Conservation (phyloP, 305 asterid species). For the Rubia tinctorum region DNA sequence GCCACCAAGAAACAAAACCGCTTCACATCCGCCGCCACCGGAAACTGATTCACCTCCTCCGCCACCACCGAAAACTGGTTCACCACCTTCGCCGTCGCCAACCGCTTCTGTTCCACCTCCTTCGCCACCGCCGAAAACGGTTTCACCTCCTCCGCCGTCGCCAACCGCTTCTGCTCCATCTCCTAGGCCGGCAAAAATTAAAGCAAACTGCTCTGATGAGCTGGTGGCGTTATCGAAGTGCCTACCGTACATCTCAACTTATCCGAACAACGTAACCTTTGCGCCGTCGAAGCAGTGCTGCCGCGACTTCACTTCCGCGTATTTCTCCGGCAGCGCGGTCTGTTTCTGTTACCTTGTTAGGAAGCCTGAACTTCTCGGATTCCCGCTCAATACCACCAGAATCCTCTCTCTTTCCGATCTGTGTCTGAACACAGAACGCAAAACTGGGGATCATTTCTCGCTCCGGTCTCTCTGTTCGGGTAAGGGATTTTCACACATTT, state of each 20-base stretch:
- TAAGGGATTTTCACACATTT: conserved; percentile 17
- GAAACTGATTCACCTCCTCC: conserved; percentile 3
- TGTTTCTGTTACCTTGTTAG: conserved; percentile 66
- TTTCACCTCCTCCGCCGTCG: not conserved
- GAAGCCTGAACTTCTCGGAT: conserved; percentile 58
- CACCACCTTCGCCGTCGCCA: conserved; percentile 5
- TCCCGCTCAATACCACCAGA: conserved; percentile 52
- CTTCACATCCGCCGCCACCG: not conserved
- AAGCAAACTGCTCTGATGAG: conserved; percentile 52
- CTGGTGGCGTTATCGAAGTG: conserved; percentile 68
- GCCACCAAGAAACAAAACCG: not conserved
- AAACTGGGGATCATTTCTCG: conserved; percentile 28
- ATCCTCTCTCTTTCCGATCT: conserved; percentile 50
- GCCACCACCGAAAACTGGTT: conserved; percentile 3
- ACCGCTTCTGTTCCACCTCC: not conserved
- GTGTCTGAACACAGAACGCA: conserved; percentile 33
- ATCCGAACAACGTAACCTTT: conserved; percentile 62
- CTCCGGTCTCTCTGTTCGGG: conserved; percentile 68
- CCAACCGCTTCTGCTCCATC: conserved; percentile 5
- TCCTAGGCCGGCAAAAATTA: conserved; percentile 17
- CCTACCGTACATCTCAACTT: conserved; percentile 55
- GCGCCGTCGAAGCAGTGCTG: conserved; percentile 72
- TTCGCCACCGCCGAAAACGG: not conserved
- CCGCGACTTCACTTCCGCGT: conserved; percentile 40
- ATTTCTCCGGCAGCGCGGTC: conserved; percentile 37